Conservation (phyloP, 2,329 filamentous ascomycete genomes). For the Malbranchea cinnamomea region DNA sequence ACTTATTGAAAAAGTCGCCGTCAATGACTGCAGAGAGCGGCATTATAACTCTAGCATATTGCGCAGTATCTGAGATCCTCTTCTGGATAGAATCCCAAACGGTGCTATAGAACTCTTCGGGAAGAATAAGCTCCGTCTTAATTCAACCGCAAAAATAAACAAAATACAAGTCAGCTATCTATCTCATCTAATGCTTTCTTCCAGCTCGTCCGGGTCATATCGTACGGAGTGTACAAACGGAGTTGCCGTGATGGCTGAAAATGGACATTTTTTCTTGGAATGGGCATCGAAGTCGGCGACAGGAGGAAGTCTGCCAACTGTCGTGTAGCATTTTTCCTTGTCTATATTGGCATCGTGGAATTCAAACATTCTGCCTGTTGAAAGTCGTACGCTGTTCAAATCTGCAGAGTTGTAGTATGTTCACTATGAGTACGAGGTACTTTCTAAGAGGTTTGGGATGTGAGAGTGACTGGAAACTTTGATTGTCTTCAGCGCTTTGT, state of each 20-base stretch:
- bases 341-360: slow-evolving; percentile 24
- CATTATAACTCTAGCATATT: slow-evolving; percentile 58
- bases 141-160: neutral
- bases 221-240: slow-evolving; percentile 54
- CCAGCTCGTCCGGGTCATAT: neutral
- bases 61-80: slow-evolving; percentile 22
- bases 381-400: neutral
- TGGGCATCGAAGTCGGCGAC: slow-evolving; percentile 58
- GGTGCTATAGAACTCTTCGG: slow-evolving; percentile 43
- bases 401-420: neutral
- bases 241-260: slow-evolving; percentile 50
- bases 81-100: slow-evolving; percentile 39
- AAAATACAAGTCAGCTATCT: neutral
- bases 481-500: too few species aligned
- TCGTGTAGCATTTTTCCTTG: slow-evolving; percentile 55
- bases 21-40: slow-evolving; percentile 56
- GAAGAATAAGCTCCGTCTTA: slow-evolving; percentile 52
- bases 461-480: too few species aligned
- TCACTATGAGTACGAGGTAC: slow-evolving; percentile 6
- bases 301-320: slow-evolving; percentile 48
- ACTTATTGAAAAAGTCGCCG: slow-evolving; percentile 63
- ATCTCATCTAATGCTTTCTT: neutral
- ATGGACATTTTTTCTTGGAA: slow-evolving; percentile 61
- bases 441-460: too few species aligned
- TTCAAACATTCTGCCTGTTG: slow-evolving; percentile 25